These are phyloP conservation scores for Garcia nutans DNA, from an alignment of 345 rosid species.

Conservation along the genomic window DNA sequence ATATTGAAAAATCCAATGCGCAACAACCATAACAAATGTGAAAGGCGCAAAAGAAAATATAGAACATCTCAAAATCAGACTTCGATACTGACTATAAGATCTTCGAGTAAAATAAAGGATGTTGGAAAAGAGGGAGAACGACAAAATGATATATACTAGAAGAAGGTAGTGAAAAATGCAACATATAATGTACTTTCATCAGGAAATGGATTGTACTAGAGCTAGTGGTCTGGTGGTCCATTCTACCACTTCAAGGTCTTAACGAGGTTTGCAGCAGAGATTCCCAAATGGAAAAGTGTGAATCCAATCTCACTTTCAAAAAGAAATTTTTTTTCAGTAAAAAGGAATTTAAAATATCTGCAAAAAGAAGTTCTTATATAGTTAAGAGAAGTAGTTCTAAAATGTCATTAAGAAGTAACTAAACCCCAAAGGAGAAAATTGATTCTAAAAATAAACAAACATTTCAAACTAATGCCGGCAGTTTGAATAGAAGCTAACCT, in stretches of 20 bases:
- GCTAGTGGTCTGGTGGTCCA: neutral
- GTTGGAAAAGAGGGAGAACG: neutral
- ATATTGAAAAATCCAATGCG: neutral
- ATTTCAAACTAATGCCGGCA: neutral
- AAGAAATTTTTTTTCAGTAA: neutral
- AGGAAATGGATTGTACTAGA: neutral
- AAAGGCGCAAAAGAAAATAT: neutral
- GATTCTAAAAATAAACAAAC: neutral
- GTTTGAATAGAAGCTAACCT: slow-evolving; percentile 37
- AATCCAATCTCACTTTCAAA: neutral
- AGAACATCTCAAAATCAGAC: slow-evolving; percentile 7
- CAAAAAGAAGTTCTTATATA: neutral
- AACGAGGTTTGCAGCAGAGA: neutral
- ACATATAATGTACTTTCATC: neutral
- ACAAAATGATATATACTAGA: neutral
- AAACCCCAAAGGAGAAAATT: too few species aligned
- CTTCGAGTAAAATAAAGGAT: neutral
- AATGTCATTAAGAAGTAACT: neutral
- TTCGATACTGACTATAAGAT: neutral
- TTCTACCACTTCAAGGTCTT: neutral
- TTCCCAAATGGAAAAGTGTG: neutral
- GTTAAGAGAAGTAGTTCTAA: neutral
- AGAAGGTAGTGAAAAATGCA: neutral
- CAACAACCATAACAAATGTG: neutral
- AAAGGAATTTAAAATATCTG: neutral